Evolutionary conservation across 768 basidiomycete genomes (phyloP), one percentile per base, ranked within the genome.

Genomic region (Bullera alba): DNA sequence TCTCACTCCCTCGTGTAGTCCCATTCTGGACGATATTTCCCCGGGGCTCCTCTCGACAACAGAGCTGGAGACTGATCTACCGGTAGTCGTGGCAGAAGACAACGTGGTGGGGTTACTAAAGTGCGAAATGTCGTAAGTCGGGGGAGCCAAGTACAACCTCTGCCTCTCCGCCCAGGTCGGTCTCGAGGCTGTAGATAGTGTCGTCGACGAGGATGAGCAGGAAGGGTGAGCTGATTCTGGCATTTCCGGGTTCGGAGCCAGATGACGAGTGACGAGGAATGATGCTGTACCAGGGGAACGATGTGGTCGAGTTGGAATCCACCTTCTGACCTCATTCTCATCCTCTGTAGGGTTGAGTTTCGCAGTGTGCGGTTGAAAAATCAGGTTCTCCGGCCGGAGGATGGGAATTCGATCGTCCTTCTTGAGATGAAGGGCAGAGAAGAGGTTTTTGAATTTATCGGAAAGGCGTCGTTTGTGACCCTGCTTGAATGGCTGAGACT

Each of bases 381-480:
- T 34, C 32, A 34, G 32, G 5, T n/a, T 22, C 6, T 7, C 2
- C 19, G 37, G 19, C 6, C 16, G 15, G 25, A 42, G 12, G 19
- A 42, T 23, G 25, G 30, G n/a, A 15, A 37, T 38, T 14, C 26
- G 28, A 39, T 53, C 52, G 44, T 53, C 53, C 26, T 29, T 39
- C 17, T 48, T 49, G n/a, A 46, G 25, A 39, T 48, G 36, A 12
- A 43, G 28, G 10, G 32, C 42, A 4, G 37, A 38, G 17, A 60
- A 46, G 15, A 60, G 30, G 23, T 42, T 48, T 35, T 60, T 60
- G 51, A 60, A 50, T 37, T 53, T 60, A 36, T 60, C 51, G 16
- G 58, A 60, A 6, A 60, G 16, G 2, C 34, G 44, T 1, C 58
- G 29, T 36, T 41, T 48, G 34, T 59, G 57, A 3, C 57, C 56